A percentile compares a stretch with the other conserved stretches of the same genome.
Evolutionary conservation across 441 rosid genomes (phyloP).

Genomic region (Syzygium malaccense): DNA sequence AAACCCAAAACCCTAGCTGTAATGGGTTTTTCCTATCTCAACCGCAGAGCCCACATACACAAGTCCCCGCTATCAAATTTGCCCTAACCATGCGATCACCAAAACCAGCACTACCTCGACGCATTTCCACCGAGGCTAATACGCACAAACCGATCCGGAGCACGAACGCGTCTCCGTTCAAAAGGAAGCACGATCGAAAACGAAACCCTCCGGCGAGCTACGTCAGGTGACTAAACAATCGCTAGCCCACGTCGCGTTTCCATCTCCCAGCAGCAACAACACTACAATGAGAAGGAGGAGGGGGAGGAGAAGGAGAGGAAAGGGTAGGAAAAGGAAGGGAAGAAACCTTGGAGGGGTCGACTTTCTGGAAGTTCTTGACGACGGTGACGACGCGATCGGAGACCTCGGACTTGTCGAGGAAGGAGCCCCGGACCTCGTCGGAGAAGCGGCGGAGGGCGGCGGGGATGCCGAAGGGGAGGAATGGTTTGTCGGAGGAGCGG

Average conservation of each 20-base stretch:
- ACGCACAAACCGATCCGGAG: neutral
- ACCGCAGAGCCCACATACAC: neutral
- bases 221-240: neutral
- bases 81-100: neutral
- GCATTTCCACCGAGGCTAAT: neutral
- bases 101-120: neutral
- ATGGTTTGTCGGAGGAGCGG: neutral
- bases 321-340: neutral
- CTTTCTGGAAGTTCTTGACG: slow-evolving; percentile 84
- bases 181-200: neutral
- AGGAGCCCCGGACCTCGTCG: slow-evolving; percentile 77
- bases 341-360: slow-evolving; percentile 82
- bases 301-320: neutral
- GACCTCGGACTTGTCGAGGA: slow-evolving; percentile 94
- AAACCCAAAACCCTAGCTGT: neutral
- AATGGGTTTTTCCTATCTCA: neutral
- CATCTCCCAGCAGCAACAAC: neutral
- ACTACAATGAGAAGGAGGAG: neutral
- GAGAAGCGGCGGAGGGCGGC: slow-evolving; percentile 57
- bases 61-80: neutral
- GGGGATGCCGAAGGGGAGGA: slow-evolving; percentile 14
- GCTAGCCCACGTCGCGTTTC: neutral
- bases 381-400: slow-evolving; percentile 80
- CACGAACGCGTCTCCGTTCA: neutral
- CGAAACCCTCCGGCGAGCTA: neutral